A percentile compares a stretch with the other conserved stretches of the same genome.
Evolutionary conservation across 805 yeast genomes (phyloP).

Genomic region (Zygoascus biomembranicola): DNA sequence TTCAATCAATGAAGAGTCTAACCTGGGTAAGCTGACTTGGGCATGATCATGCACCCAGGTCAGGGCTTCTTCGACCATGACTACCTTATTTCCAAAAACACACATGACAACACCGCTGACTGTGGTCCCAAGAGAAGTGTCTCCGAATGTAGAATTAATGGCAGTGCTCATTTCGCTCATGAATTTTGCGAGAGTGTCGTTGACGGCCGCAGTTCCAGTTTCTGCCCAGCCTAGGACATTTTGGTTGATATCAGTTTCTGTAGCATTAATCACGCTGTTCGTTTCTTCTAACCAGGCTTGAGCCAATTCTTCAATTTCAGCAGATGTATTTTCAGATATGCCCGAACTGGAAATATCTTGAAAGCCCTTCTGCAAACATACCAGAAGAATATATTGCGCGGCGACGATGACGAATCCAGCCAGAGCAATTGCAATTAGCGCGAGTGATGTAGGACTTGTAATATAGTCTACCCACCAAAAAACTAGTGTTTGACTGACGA

Average conservation of each 20-base stretch:
- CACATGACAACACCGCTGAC: conserved; percentile 67
- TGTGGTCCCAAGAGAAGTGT: conserved; percentile 58
- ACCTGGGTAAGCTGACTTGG: conserved; percentile 47
- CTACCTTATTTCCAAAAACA: conserved; percentile 65
- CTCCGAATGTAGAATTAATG: conserved; percentile 52
- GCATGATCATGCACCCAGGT: conserved; percentile 70
- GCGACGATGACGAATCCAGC: conserved; percentile 48
- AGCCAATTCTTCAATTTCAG: conserved; percentile 11
- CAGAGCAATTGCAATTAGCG: conserved; percentile 45
- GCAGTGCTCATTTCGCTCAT: conserved; percentile 50
- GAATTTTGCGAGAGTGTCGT: conserved; percentile 51
- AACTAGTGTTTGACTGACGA: conserved; percentile 10
- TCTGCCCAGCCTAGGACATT: conserved; percentile 61
- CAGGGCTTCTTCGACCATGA: conserved; percentile 58
- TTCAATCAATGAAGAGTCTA: conserved; percentile 23
- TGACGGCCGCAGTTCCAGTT: conserved; percentile 48
- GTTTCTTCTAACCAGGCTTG: conserved; percentile 46
- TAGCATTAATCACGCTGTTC: conserved; percentile 42
- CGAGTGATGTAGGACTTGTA: conserved; percentile 44
- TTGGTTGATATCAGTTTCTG: conserved; percentile 49
- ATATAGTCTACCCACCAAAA: conserved; percentile 45
- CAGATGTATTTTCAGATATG: conserved; percentile 11
- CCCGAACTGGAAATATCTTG: conserved; percentile 11
- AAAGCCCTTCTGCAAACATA: conserved; percentile 20
- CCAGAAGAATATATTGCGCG: conserved; percentile 46